Evolutionary conservation across 129 eudicot genomes (phyloP).

Genomic region (Helianthus annuus): HanXRQr2.0-SUNRISE NC_035444.2:77647317-77647816

Average conservation of each 20-base stretch:
- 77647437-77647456: conserved; percentile 92
- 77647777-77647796: conserved; percentile 96
- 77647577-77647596: too few species aligned
- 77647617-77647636: neutral
- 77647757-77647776: conserved; percentile 91
- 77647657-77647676: conserved; percentile 99
- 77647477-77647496: conserved; percentile 16
- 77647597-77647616: neutral
- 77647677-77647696: conserved; percentile 80
- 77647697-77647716: conserved; percentile 85
- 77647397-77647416: conserved; percentile 92
- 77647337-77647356: conserved; percentile 94
- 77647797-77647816: conserved; percentile 95
- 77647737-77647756: conserved; percentile 82
- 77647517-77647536: too few species aligned
- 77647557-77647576: too few species aligned
- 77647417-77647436: conserved; percentile 85
- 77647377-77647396: conserved; percentile 80
- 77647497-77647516: neutral
- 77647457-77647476: conserved; percentile 81
- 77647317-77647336: neutral
- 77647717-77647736: conserved; percentile 94
- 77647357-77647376: conserved; percentile 86
- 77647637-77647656: conserved; percentile 26
- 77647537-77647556: too few species aligned